Base-by-base conservation (phyloP, 768 basidiomycete genomes). In the Psilocybe cyanescens region DNA sequence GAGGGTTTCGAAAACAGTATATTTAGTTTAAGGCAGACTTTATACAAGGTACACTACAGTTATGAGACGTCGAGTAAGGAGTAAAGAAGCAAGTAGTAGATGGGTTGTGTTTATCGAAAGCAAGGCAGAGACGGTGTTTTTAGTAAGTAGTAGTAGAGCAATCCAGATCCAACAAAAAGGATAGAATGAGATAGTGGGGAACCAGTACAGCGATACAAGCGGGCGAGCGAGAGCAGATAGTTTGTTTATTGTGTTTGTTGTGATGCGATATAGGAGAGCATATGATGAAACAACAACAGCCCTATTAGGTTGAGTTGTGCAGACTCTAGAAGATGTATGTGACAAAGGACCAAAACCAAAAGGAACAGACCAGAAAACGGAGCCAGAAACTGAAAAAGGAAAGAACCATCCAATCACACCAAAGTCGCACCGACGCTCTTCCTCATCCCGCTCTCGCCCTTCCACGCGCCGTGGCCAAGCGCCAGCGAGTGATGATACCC, bases 391-490 rank as follows among this genome's bases (percentile, higher is more conserved):
- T n/a, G 19, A 28, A 48, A 57, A 62, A 49, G 59, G 57, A 50
- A 60, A 35, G n/a, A 51, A 60, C 59, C 19, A 28, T 37, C 24
- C 11, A n/a, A 54, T 71, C 65, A 79, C 57, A 76, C 77, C 8
- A 78, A 71, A n/a, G 78, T 61, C 11, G 78, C 71, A 41, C 75
- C 79, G 7, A 79, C 68, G n/a, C 72, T 75, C 60, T 76, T 78
- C n/a, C 82, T 74, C 65, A 86, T 54, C 14, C 75, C 73, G 5
- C 71, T 68, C 33, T 85, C 83, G 44, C 77, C 65, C 67, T 82
- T 85, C 84, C 85, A 83, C 2, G 73, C 71, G 11, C 75, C 69
- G 58, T 78, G 78, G 4, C 74, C 76, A 4, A 84, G 70, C 0
- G 77, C 70, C 19, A 78, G 60, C 8, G 76, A 60, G 53, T 78